Conservation (phyloP, 805 yeast genomes). For the Clavispora santaluciae region DNA sequence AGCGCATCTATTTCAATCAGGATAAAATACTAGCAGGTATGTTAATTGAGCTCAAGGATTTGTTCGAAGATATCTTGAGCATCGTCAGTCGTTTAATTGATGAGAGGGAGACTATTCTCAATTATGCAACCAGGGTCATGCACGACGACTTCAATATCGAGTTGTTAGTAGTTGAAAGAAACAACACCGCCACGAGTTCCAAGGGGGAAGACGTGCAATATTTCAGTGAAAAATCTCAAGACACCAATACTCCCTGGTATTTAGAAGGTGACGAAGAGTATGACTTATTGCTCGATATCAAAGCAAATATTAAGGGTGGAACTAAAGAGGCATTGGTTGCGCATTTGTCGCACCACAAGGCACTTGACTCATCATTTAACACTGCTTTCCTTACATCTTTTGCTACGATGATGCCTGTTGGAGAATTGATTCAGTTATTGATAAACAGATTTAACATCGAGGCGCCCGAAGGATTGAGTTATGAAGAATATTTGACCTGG, state of each 20-base stretch:
- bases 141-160: slow-evolving; percentile 65
- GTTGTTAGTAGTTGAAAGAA: slow-evolving; percentile 45
- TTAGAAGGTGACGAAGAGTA: slow-evolving; percentile 62
- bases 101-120: slow-evolving; percentile 64
- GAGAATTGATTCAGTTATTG: slow-evolving; percentile 54
- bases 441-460: slow-evolving; percentile 61
- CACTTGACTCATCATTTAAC: slow-evolving; percentile 58
- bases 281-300: slow-evolving; percentile 53
- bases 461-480: slow-evolving; percentile 85
- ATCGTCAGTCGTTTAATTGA: slow-evolving; percentile 58
- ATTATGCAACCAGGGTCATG: slow-evolving; percentile 74
- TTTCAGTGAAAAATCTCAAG: slow-evolving; percentile 29
- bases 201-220: slow-evolving; percentile 34
- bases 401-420: slow-evolving; percentile 65
- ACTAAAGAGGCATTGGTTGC: slow-evolving; percentile 72
- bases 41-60: slow-evolving; percentile 31
- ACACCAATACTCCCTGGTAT: slow-evolving; percentile 61
- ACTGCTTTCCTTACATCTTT: slow-evolving; percentile 71
- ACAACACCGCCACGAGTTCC: slow-evolving; percentile 33
- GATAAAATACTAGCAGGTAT: slow-evolving; percentile 37
- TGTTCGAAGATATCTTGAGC: slow-evolving; percentile 29
- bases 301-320: slow-evolving; percentile 79
- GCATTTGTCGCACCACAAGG: slow-evolving; percentile 71
- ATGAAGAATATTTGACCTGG: slow-evolving; percentile 79
- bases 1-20: slow-evolving; percentile 33